A percentile compares a stretch with the other conserved stretches of the same genome.
These are phyloP conservation scores for Euphorbia celastroides DNA, from an alignment of 441 rosid species.

Conservation along the genomic window DNA sequence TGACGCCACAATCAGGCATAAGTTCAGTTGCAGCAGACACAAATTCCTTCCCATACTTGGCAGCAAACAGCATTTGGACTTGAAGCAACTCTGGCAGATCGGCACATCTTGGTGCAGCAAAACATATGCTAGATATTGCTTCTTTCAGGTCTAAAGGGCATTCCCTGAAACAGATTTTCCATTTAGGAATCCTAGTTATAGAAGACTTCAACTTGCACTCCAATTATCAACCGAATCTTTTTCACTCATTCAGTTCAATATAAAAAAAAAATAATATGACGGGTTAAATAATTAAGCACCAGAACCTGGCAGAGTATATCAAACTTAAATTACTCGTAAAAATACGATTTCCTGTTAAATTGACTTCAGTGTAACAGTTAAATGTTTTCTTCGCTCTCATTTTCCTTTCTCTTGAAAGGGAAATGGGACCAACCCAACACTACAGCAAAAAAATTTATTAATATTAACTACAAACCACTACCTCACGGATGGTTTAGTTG, in stretches of 20 bases:
- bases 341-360: background rate
- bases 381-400: background rate
- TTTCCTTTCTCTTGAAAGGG: background rate
- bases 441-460: background rate
- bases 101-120: conserved; percentile 97
- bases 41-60: conserved; percentile 86
- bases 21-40: conserved; percentile 86
- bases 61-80: conserved; percentile 71
- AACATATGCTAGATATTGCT: conserved; percentile 89
- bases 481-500: background rate
- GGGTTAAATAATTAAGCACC: background rate
- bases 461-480: background rate
- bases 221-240: conserved; percentile 7
- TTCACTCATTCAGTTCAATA: background rate
- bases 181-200: conserved; percentile 9
- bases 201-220: background rate
- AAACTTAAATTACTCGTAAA: background rate
- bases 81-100: conserved; percentile 87
- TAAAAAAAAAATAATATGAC: background rate
- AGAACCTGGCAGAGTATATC: background rate
- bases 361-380: background rate
- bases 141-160: conserved; percentile 95
- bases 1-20: conserved; percentile 87
- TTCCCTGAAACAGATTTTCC: conserved; percentile 46
- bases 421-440: background rate